A percentile compares a stretch with the other conserved stretches of the same genome.
Evolutionary conservation across 306 rosid species (phyloP).

Genomic region (Cicer judaicum): DNA sequence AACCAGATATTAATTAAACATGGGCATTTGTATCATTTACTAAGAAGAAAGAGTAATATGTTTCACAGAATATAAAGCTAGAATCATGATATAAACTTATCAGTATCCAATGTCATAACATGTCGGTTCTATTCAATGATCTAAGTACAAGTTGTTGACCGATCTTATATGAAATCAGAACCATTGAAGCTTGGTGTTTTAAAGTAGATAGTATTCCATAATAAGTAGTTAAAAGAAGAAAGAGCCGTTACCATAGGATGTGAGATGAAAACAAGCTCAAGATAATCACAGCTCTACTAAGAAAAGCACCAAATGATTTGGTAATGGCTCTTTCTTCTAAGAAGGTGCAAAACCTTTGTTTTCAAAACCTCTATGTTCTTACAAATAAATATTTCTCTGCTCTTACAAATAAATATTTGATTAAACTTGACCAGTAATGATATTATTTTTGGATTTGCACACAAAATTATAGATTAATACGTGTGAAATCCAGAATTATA

Average conservation of each 20-base stretch:
- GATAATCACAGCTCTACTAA: slow-evolving; percentile 1
- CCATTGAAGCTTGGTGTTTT: background rate
- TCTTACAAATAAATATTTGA: slow-evolving; percentile 25
- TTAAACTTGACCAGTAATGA: slow-evolving; percentile 24
- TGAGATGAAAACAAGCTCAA: slow-evolving; percentile 15
- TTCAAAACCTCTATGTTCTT: background rate
- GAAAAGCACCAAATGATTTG: slow-evolving; percentile 24
- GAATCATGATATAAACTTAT: slow-evolving; percentile 20
- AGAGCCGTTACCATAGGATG: background rate
- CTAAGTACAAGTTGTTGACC: slow-evolving; percentile 26
- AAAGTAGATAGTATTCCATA: slow-evolving; percentile 1
- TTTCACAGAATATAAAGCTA: background rate
- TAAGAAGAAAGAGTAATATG: slow-evolving; percentile 21
- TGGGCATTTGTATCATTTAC: background rate
- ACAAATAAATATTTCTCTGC: background rate
- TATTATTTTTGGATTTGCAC: slow-evolving; percentile 11
- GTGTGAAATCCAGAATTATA: slow-evolving; percentile 6
- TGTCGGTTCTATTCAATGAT: slow-evolving; percentile 29
- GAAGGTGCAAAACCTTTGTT: background rate
- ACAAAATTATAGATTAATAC: slow-evolving; percentile 12
- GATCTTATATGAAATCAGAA: slow-evolving; percentile 8
- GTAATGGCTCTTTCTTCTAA: too few relatives aligned
- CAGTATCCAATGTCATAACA: slow-evolving; percentile 30
- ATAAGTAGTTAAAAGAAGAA: slow-evolving; percentile 18
- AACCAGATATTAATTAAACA: slow-evolving; percentile 24